Evolutionary conservation across 768 basidiomycete species (phyloP), one percentile per base, ranked within the genome.

Genomic region (Leccinum ochraceum): DNA sequence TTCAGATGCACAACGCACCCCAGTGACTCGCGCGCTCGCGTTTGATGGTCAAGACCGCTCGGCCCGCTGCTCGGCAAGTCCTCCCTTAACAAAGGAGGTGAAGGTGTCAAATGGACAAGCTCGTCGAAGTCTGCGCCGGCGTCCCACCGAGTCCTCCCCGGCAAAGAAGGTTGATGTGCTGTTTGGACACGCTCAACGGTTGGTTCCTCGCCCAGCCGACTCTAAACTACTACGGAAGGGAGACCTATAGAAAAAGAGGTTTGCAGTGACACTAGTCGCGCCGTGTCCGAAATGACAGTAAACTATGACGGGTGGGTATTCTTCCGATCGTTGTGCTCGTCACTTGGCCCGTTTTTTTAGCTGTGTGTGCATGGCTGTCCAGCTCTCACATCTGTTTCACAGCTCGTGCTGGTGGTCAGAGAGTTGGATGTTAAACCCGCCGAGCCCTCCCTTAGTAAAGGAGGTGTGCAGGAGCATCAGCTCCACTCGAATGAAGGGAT

Each of bases 51-150:
- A 52, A 60, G 60, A 60, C 39, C 4, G 60, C n/a, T 53, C 51
- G n/a, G 30, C 51, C 55, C 30, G n/a, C 51, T 8, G 50, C 55
- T 57, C 24, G 17, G 11, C 22, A 48, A 52, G 60, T 17, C 42
- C 42, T 60, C 55, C 60, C 55, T 53, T 60, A 22, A 51, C 60
- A 57, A 61, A 61, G 60, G 60, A 61, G 56, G 56, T 32, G 32
- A 32, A 32, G 32, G 32, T 32, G 32, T 32, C 32, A 3, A n/a
- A 0, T 58, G 26, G 52, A 26, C 26, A 26, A 0, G 26, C 26
- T 26, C 26, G 26, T 26, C 26, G 6, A 6, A 26, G 26, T 26
- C 26, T 26, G 26, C 26, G 26, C 1, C 1, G 26, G 26, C 26
- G 1, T 26, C 26, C 26, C 26, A 26, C 26, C 26, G 26, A 26